Conservation (phyloP, 768 basidiomycete genomes). For the Mycena rebaudengoi region DNA sequence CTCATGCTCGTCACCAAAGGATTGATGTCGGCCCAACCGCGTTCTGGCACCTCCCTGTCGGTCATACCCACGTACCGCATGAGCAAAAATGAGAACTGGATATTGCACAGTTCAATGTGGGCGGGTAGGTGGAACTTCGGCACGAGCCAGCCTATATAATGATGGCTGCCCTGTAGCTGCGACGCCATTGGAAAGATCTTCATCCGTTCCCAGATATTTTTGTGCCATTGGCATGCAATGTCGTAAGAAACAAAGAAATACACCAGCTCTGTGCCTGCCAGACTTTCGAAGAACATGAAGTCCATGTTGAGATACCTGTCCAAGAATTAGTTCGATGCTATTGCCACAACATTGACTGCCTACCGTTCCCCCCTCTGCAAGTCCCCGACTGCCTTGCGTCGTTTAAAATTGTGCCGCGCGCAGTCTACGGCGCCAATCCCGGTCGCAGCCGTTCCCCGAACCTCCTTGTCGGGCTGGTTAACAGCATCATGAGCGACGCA, state of each 20-base stretch:
- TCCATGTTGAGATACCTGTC: conserved; percentile 29
- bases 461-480: no score
- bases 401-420: conserved; percentile 17
- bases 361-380: conserved; percentile 31
- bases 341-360: not conserved
- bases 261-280: not conserved
- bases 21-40: conserved; percentile 42
- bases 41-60: conserved; percentile 38
- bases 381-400: conserved; percentile 22
- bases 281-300: conserved; percentile 33
- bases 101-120: conserved; percentile 27
- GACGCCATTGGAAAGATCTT: not conserved
- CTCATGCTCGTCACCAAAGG: conserved; percentile 39
- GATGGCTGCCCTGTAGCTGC: not conserved
- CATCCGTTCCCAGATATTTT: not conserved
- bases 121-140: conserved; percentile 36
- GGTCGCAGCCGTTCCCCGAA: not conserved
- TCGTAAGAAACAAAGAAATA: conserved; percentile 31
- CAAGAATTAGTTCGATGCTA: not conserved
- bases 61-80: conserved; percentile 3
- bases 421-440: conserved; percentile 16
- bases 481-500: conserved; percentile 17
- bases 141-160: not conserved
- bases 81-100: conserved; percentile 31
- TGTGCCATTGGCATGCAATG: conserved; percentile 27